Evolutionary conservation across 2,329 filamentous ascomycete species (phyloP).

Genomic region (Alternaria infectoria): DNA sequence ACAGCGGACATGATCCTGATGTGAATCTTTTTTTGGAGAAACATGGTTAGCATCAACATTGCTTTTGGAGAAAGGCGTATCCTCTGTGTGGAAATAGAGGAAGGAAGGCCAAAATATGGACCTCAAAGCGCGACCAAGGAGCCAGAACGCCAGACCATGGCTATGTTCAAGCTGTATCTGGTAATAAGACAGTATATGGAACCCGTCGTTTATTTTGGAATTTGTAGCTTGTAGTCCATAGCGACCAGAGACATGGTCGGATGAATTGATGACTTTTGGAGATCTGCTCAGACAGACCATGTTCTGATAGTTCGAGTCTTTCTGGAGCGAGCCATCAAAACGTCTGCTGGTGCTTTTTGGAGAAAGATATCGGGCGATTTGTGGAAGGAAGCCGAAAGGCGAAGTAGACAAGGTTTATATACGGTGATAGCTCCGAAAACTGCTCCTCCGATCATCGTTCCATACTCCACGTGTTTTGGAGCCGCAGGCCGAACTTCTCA

Average conservation of each 20-base stretch:
- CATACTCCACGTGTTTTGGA: not conserved
- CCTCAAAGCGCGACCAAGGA: too few relatives aligned
- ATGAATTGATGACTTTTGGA: not conserved
- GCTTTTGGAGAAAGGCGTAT: too few relatives aligned
- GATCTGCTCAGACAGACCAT: not conserved
- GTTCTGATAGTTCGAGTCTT: too few relatives aligned
- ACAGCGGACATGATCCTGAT: not conserved
- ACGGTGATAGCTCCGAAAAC: not conserved
- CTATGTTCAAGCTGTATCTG: fast-evolving
- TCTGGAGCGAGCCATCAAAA: too few relatives aligned
- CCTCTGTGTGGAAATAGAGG: too few relatives aligned
- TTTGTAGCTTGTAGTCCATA: not conserved
- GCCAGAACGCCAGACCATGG: too few relatives aligned
- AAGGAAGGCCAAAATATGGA: too few relatives aligned
- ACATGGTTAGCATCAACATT: too few relatives aligned
- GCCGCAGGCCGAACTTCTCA: not conserved
- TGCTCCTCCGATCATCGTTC: not conserved
- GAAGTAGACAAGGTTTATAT: not conserved
- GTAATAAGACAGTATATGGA: too few relatives aligned
- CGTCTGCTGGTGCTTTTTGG: fast-evolving
- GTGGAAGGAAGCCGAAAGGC: not conserved
- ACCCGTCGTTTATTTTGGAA: too few relatives aligned
- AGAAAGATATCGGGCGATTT: not conserved
- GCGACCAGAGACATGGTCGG: not conserved
- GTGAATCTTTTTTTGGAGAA: too few relatives aligned